Evolutionary conservation across 257 asterid species (phyloP), one percentile per base, ranked within the genome.

Genomic region (Capsicum pubescens): DNA sequence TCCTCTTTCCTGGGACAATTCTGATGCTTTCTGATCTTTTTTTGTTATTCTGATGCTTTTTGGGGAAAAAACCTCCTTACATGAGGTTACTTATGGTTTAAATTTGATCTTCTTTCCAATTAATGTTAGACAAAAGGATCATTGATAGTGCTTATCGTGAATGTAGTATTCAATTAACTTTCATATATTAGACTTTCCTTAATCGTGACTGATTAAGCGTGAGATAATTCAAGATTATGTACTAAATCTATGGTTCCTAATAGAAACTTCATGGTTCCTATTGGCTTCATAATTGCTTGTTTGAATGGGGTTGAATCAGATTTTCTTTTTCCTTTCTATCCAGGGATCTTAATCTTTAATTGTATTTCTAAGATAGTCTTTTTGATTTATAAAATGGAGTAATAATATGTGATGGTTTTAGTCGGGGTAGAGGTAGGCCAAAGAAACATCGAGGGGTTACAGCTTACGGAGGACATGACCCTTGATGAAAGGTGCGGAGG

Each of bases 21-120:
- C 50, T 77, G 64, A 76, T 52, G n/a, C 14, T 76, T 76, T 69
- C 50, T 35, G 52, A 35, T 68, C 76, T 14, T 36, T 67, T 66
- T 36, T 35, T 11, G 76, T 35, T 14, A 35, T 35, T 67, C 76
- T 67, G 76, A 67, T 67, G 76, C 76, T 35, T 14, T 14, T 35
- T 3, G 11, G 67, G 12, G 16, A 6, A 7, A 21, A 50, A 11
- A n/a, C 4, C 21, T 74, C 21, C 50, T 50, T 50, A 74, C 13
- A 7, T 50, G 81, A n/a, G 60, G 60, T 74, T 74, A 17, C 42
- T 46, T 15, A 15, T 68, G 52, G 54, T 39, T 42, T 0, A 71
- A 13, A 44, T 71, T 12, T 71, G 36, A 10, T 71, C 36, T 17
- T 71, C 36, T 44, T 17, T 71, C 1, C 1, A 70, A 44, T 44